Conservation (phyloP, 1,284 basidiomycete species). For the Microbotryum saponariae region DNA sequence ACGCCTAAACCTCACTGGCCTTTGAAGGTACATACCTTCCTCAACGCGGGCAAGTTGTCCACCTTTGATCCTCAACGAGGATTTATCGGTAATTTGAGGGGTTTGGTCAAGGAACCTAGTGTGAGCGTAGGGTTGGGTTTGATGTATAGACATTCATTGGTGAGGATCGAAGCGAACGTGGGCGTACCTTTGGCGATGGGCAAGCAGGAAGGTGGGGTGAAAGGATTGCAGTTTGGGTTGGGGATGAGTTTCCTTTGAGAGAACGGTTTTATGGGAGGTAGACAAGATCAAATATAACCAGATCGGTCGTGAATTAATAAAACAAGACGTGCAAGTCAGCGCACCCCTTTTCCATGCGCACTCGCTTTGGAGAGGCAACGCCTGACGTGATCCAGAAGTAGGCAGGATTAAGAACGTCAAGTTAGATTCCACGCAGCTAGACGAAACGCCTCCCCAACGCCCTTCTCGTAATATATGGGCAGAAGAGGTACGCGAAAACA, state of each 20-base stretch:
- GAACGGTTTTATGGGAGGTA: neutral
- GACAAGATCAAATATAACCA: too few relatives aligned
- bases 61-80: neutral
- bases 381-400: too few relatives aligned
- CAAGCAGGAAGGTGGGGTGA: slow-evolving; percentile 64
- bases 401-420: too few relatives aligned
- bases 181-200: slow-evolving; percentile 76
- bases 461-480: too few relatives aligned
- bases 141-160: slow-evolving; percentile 78
- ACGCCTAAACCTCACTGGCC: slow-evolving; percentile 77
- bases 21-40: slow-evolving; percentile 71
- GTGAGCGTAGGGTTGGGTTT: slow-evolving; percentile 80
- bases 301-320: too few relatives aligned
- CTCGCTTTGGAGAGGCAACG: too few relatives aligned
- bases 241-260: slow-evolving; percentile 65
- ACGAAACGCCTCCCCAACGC: too few relatives aligned
- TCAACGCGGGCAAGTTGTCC: slow-evolving; percentile 80
- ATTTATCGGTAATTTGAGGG: neutral
- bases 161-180: slow-evolving; percentile 84
- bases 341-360: too few relatives aligned
- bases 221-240: slow-evolving; percentile 84
- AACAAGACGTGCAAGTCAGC: too few relatives aligned
- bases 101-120: slow-evolving; percentile 41
- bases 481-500: too few relatives aligned
- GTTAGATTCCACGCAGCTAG: too few relatives aligned